phyloP scores from a whole-genome alignment of 2,329 filamentous ascomycete genomes.

The Helotiales sp. region DNA sequence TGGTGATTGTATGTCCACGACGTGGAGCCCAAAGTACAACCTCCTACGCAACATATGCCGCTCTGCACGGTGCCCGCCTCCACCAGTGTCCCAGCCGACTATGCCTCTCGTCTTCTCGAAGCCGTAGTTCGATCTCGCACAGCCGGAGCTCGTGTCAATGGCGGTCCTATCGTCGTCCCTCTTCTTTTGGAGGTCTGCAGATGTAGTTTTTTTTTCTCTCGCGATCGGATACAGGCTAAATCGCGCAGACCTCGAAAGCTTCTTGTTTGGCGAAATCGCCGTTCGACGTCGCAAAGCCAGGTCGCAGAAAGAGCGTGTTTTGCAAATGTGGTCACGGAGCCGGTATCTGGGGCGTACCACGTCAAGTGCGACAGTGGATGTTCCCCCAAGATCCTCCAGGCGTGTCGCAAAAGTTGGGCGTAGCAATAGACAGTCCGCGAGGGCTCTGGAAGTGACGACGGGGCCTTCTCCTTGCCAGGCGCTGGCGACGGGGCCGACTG shows the following conservation, averaged over 20 bases:
- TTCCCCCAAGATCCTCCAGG: constrained; percentile 16
- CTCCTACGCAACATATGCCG: constrained; percentile 30
- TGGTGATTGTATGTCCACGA: constrained; percentile 48
- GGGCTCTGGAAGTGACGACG: constrained; percentile 8
- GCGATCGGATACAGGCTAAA: constrained; percentile 29
- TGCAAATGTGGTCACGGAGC: constrained; percentile 9
- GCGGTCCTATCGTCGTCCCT: constrained; percentile 1
- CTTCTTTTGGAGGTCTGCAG: constrained; percentile 10
- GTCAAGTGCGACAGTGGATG: constrained; percentile 23
- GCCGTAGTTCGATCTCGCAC: constrained; percentile 9
- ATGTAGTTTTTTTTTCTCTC: constrained; percentile 15
- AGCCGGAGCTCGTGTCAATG: constrained; percentile 11
- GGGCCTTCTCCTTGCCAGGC: constrained; percentile 12
- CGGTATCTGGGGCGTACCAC: constrained; percentile 11
- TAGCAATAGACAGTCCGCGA: constrained; percentile 16
- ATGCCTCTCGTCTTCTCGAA: constrained; percentile 24
- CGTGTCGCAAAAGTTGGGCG: constrained; percentile 25
- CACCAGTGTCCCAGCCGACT: constrained; percentile 48
- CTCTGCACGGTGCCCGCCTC: constrained; percentile 32
- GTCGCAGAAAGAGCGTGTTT: constrained; percentile 14
- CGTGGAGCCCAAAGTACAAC: constrained; percentile 53
- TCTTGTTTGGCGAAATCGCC: constrained; percentile 9
- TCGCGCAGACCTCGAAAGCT: constrained; percentile 16
- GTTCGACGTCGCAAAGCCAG: neutral
- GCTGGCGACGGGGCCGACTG: constrained; percentile 13